A percentile compares a stretch with the other conserved stretches of the same genome.
phyloP scores from a whole-genome alignment of 1,284 basidiomycete genomes.

The Leccinum pseudoinsigne region DNA sequence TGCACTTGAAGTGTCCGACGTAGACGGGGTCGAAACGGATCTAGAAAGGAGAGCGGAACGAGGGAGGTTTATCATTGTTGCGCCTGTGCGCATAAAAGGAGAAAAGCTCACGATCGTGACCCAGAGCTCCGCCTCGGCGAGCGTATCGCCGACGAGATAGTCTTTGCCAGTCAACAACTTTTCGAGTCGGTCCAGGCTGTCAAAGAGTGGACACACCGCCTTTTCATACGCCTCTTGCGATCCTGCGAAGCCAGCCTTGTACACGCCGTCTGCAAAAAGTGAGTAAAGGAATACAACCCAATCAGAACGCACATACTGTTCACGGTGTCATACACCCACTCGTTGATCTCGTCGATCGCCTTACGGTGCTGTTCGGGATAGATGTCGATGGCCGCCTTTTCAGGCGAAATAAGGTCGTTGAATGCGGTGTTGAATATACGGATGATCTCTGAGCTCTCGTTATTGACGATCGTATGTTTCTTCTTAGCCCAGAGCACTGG shows the following conservation, averaged over 20 bases:
- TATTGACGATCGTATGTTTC: conserved; percentile 88
- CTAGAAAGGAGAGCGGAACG: conserved; percentile 11
- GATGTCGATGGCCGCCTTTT: conserved; percentile 68
- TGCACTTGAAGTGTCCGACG: conserved; percentile 93
- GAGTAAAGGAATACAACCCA: neutral
- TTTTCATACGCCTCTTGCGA: conserved; percentile 81
- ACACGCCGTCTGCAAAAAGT: conserved; percentile 67
- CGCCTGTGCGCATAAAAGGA: too few species aligned
- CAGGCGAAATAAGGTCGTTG: conserved; percentile 65
- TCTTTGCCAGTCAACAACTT: conserved; percentile 75
- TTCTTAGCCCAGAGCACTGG: conserved; percentile 98
- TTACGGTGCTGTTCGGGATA: conserved; percentile 74
- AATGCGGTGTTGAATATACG: conserved; percentile 89
- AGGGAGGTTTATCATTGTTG: neutral
- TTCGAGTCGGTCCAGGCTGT: conserved; percentile 82
- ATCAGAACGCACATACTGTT: conserved; percentile 58
- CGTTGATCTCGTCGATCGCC: conserved; percentile 88
- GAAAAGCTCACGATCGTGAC: conserved; percentile 78
- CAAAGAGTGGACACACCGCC: conserved; percentile 73
- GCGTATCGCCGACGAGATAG: conserved; percentile 76
- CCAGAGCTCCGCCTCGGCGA: conserved; percentile 94
- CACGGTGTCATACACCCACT: conserved; percentile 83
- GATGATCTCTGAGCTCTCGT: conserved; percentile 94
- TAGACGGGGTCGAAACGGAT: conserved; percentile 79
- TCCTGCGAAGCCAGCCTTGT: conserved; percentile 89